Evolutionary conservation across 345 rosid genomes (phyloP), one percentile per base, ranked within the genome.

Genomic region (Citrus unshiu): DNA sequence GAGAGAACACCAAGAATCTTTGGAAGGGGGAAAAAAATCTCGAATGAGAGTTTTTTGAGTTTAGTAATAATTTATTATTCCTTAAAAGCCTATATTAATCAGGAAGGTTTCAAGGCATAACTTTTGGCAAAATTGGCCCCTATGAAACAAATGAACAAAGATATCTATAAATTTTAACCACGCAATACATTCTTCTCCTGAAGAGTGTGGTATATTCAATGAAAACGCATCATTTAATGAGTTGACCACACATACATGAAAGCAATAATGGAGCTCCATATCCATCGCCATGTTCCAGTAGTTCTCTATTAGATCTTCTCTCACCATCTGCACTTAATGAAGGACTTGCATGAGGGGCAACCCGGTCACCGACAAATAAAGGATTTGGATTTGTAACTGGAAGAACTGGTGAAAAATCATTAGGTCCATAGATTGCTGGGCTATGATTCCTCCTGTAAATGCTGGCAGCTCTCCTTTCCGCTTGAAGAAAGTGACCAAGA

Each of bases 401-500:
- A 73, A 72, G 60, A 73, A 72, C 74, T 29, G 80, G 84, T 21
- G 84, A 76, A 67, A 83, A 80, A 75, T 80, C 84, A 74, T 60
- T 72, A 34, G 86, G 78, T 39, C 80, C 81, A n/a, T 43, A 81
- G 22, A 58, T 9, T 25, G 72, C 22, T 58, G 72, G 77, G 58
- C 13, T 80, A 40, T 62, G 73, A 65, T 77, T 80, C 70, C 83
- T 87, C 34, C 87, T 84, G 70, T 7, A 71, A 73, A 21, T 49
- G 40, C 27, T 77, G 43, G 85, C 80, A 6, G 89, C 86, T 88
- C 86, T 85, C 82, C 98, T 87, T 81, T 94, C 97, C 49, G 70
- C 91, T 84, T 85, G 82, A 78, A 93, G 98, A 76, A 90, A 90
- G 72, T 88, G 92, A 54, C 90, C 95, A 6, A 93, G 98, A 59